These are phyloP conservation scores for Cyberlindnera mrakii DNA, from an alignment of 805 yeast genomes.

Conservation along the genomic window DNA sequence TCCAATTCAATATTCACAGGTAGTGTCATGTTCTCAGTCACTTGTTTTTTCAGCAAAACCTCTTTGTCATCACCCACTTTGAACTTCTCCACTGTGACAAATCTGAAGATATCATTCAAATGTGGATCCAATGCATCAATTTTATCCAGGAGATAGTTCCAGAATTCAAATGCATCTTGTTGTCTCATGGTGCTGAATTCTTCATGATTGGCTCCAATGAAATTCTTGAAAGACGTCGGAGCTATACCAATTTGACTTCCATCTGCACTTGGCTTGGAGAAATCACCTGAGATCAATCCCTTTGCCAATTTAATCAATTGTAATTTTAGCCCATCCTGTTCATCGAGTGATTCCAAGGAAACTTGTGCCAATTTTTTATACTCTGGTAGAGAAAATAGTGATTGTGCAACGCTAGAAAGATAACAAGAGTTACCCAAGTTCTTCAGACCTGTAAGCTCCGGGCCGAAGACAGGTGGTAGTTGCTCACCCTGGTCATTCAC, in stretches of 20 bases:
- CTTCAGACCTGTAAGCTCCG: constrained; percentile 74
- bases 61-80: constrained; percentile 41
- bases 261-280: constrained; percentile 48
- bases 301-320: constrained; percentile 77
- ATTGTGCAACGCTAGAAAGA: constrained; percentile 73
- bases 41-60: constrained; percentile 50
- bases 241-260: constrained; percentile 68
- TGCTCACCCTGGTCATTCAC: constrained; percentile 64
- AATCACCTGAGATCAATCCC: constrained; percentile 71
- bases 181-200: constrained; percentile 87
- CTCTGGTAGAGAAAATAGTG: constrained; percentile 42
- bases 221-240: constrained; percentile 68
- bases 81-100: constrained; percentile 57
- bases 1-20: constrained; percentile 42
- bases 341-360: constrained; percentile 36
- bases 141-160: constrained; percentile 58
- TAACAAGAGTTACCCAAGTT: constrained; percentile 95
- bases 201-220: constrained; percentile 70
- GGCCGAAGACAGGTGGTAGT: constrained; percentile 63
- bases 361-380: constrained; percentile 15
- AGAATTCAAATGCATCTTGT: constrained; percentile 93
- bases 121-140: constrained; percentile 41
- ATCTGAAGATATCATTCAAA: constrained; percentile 50
- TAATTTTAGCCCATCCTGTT: constrained; percentile 49
- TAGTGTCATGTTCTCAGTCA: constrained; percentile 60